These are phyloP conservation scores for Fusarium chlamydosporum DNA, from an alignment of 2,329 filamentous ascomycete species.

Conservation along the genomic window DNA sequence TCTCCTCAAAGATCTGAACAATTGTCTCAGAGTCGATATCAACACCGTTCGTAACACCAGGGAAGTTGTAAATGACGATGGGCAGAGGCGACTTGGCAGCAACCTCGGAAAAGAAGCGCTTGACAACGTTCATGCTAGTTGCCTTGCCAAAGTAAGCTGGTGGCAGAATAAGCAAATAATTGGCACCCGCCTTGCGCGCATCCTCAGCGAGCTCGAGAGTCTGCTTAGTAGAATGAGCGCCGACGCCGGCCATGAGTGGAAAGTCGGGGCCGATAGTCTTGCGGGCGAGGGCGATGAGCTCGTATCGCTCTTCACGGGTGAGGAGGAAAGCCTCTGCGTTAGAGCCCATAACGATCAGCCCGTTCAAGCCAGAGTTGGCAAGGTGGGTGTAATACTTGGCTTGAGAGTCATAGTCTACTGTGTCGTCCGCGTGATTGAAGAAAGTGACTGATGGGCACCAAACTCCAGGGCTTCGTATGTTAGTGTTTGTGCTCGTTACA, in stretches of 20 bases:
- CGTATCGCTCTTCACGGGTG: conserved; percentile 70
- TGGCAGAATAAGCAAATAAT: conserved; percentile 73
- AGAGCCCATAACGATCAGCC: conserved; percentile 68
- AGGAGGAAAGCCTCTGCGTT: conserved; percentile 70
- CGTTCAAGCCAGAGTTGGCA: conserved; percentile 63
- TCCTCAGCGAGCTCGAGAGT: conserved; percentile 71
- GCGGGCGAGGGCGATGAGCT: conserved; percentile 72
- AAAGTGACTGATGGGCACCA: conserved; percentile 69
- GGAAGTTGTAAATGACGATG: conserved; percentile 78
- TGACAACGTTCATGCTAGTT: conserved; percentile 69
- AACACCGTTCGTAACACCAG: conserved; percentile 75
- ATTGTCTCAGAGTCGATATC: conserved; percentile 77
- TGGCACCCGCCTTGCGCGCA: conserved; percentile 70
- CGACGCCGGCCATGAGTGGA: conserved; percentile 81
- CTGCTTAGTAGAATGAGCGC: conserved; percentile 75
- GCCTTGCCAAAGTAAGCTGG: conserved; percentile 76
- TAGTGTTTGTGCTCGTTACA: background rate
- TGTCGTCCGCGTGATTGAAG: conserved; percentile 65
- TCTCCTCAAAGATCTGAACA: conserved; percentile 45
- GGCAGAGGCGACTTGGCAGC: conserved; percentile 67
- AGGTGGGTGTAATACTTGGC: conserved; percentile 67
- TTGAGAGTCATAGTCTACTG: conserved; percentile 63
- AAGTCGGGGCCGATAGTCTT: conserved; percentile 88
- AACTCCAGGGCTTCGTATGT: conserved; percentile 47
- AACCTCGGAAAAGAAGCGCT: conserved; percentile 71